Conservation (phyloP, 495 filamentous ascomycete genomes). For the Tuber umbilicatum region DNA sequence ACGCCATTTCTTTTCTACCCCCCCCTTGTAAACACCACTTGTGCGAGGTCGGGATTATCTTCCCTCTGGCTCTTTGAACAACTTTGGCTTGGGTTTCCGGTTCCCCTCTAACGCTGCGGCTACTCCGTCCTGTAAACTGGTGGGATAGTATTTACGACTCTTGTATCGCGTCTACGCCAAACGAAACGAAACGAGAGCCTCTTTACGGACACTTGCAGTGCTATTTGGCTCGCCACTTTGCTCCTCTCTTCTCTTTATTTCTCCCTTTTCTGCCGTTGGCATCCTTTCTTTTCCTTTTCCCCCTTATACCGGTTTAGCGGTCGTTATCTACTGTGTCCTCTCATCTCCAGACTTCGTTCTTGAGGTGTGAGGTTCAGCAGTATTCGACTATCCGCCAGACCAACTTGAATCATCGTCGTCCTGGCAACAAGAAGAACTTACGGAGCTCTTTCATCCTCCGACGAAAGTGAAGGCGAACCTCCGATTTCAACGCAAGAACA, state of each 20-base stretch:
- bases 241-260: constrained; percentile 6
- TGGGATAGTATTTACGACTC: background rate
- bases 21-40: background rate
- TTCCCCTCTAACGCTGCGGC: background rate
- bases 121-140: background rate
- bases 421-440: constrained; percentile 44
- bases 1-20: constrained; percentile 5
- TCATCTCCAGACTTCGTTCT: constrained; percentile 42
- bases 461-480: constrained; percentile 41
- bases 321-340: constrained; percentile 41
- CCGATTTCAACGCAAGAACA: constrained; percentile 20
- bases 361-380: constrained; percentile 42
- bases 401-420: constrained; percentile 40
- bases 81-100: background rate
- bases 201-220: background rate
- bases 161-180: background rate
- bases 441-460: constrained; percentile 40
- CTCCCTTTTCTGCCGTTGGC: constrained; percentile 14
- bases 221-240: background rate
- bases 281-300: constrained; percentile 13
- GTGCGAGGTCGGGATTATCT: background rate
- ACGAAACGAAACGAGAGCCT: background rate
- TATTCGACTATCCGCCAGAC: constrained; percentile 40
- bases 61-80: background rate
- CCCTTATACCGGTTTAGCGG: constrained; percentile 39